Evolutionary conservation across 306 rosid genomes (phyloP), one percentile per base, ranked within the genome.

Genomic region (Cucurbita pepo): DNA sequence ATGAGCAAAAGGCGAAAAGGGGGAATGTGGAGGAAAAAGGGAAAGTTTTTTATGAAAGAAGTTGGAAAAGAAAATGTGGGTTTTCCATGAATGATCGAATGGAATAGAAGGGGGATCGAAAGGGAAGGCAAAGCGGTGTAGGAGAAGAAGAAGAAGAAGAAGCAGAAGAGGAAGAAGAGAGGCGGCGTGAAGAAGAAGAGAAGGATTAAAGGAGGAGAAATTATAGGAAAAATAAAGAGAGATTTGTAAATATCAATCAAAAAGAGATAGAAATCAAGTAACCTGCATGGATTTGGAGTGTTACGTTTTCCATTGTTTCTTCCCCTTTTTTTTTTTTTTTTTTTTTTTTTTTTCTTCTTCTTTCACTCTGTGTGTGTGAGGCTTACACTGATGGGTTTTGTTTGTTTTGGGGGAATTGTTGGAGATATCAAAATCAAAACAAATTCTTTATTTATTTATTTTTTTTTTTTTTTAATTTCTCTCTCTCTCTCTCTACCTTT

Each of bases 171-270:
- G 81, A 77, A 70, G 51, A 73, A 69, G 69, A 18, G 79, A 80
- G 84, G 85, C 85, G 84, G 88, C 88, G 88, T 78, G 79, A 77
- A 59, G 83, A 21, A 65, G 87, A 79, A 84, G 84, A 58, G 72
- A 52, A 19, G 30, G 30, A 67, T 67, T 67, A 67, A 67, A 48
- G 56, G 25, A 50, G 43, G 73, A 67, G 73, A 67, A 10, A 67
- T 67, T 67, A 67, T 47, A 67, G 73, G 73, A 50, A 30, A 67
- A 48, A 48, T n/a, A 63, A 41, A 63, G 51, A 65, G 52, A 66
- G 54, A 45, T 45, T 22, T 40, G 72, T 7, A 67, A 67, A 67
- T 67, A 67, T 67, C 73, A 67, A 67, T 30, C 34, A 30, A 67
- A 25, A 22, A 10, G 51, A 16, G 53, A 66, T 19, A 44, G 53